These are phyloP conservation scores for Pyrrhoderma lamaoense DNA, from an alignment of 1,284 basidiomycete genomes.

Conservation along the genomic window DNA sequence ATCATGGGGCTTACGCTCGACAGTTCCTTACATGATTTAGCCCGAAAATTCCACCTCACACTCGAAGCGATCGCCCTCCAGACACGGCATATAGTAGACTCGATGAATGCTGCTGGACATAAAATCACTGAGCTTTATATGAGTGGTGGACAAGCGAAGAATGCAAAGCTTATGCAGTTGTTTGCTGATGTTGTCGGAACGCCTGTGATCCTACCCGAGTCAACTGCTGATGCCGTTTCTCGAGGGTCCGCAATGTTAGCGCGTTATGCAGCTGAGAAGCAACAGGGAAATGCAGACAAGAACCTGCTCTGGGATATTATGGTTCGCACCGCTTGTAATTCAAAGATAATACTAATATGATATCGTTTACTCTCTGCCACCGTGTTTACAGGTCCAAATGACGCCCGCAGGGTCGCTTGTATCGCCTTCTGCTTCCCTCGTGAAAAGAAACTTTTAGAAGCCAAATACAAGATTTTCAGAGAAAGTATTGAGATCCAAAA, in stretches of 20 bases:
- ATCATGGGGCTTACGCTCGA: conserved; percentile 85
- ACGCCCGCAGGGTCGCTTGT: conserved; percentile 78
- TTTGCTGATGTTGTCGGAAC: conserved; percentile 82
- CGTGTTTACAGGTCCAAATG: conserved; percentile 78
- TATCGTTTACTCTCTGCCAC: too few relatives aligned
- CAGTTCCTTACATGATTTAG: conserved; percentile 72
- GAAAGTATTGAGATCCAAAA: conserved; percentile 86
- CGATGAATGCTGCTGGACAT: conserved; percentile 86
- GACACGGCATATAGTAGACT: conserved; percentile 90
- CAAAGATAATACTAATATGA: not conserved
- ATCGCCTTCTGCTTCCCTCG: conserved; percentile 53
- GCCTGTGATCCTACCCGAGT: conserved; percentile 78
- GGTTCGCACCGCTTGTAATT: conserved; percentile 39
- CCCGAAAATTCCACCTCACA: conserved; percentile 85
- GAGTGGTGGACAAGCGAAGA: conserved; percentile 89
- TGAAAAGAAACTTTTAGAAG: conserved; percentile 74
- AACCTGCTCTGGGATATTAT: conserved; percentile 87
- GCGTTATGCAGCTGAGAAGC: conserved; percentile 72
- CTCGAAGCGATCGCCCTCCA: conserved; percentile 94
- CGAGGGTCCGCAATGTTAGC: conserved; percentile 92
- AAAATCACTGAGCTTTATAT: conserved; percentile 84
- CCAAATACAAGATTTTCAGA: conserved; percentile 91
- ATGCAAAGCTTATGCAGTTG: conserved; percentile 76
- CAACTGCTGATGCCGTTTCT: conserved; percentile 79
- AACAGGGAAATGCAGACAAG: conserved; percentile 31